Evolutionary conservation across 1,284 basidiomycete genomes (phyloP).

Genomic region (Heliocybe sulcata): DNA sequence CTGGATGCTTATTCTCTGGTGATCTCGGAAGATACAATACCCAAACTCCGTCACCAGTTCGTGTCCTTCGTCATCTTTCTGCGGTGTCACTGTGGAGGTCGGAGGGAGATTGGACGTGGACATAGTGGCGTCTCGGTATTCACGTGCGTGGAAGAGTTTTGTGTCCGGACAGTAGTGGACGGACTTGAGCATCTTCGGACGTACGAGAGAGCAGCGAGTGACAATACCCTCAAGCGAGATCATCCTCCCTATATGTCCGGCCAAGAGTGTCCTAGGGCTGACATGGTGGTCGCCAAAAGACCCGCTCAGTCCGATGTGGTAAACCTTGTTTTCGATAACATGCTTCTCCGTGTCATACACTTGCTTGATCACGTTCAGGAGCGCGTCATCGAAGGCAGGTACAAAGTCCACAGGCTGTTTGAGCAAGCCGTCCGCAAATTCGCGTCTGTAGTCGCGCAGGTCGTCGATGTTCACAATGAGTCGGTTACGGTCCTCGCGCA

Average conservation of each 20-base stretch:
- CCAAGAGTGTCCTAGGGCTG: slow-evolving; percentile 88
- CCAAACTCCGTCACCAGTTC: slow-evolving; percentile 92
- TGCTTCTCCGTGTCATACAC: slow-evolving; percentile 80
- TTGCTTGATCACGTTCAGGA: slow-evolving; percentile 69
- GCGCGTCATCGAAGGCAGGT: slow-evolving; percentile 89
- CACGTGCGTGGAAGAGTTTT: slow-evolving; percentile 77
- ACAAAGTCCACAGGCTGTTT: slow-evolving; percentile 86
- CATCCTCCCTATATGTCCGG: slow-evolving; percentile 91
- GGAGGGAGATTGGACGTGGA: slow-evolving; percentile 82
- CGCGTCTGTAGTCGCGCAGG: slow-evolving; percentile 88
- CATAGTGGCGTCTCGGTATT: slow-evolving; percentile 91
- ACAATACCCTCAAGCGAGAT: slow-evolving; percentile 98
- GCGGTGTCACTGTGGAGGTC: slow-evolving; percentile 87
- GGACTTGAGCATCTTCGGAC: slow-evolving; percentile 97
- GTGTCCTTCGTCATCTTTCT: slow-evolving; percentile 87
- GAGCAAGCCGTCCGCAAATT: slow-evolving; percentile 77
- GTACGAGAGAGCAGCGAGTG: slow-evolving; percentile 95
- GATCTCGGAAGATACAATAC: slow-evolving; percentile 88
- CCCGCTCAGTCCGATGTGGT: slow-evolving; percentile 90
- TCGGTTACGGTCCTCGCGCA: slow-evolving; percentile 79
- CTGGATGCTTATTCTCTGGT: slow-evolving; percentile 97
- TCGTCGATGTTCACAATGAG: slow-evolving; percentile 97
- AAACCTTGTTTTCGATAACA: slow-evolving; percentile 73
- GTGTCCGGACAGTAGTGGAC: slow-evolving; percentile 94
- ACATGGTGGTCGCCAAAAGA: slow-evolving; percentile 99